phyloP scores from a whole-genome alignment of 495 filamentous ascomycete genomes.

The Aspergillus carlsbadensis region DNA sequence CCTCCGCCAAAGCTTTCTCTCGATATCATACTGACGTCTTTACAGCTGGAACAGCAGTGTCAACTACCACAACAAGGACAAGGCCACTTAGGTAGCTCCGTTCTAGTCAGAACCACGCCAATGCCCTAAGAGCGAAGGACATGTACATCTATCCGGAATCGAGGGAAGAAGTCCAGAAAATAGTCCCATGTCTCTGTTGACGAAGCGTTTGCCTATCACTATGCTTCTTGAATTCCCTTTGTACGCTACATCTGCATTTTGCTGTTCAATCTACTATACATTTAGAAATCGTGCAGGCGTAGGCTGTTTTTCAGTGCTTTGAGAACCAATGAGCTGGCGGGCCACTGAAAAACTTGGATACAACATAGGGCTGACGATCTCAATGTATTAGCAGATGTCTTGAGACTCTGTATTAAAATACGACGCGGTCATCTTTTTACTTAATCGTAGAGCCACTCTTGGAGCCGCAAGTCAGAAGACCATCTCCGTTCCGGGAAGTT shows the following conservation, averaged over 20 bases:
- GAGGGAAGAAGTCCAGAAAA: constrained; percentile 12
- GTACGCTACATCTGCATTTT: constrained; percentile 7
- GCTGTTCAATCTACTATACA: not conserved
- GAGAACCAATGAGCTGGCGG: too few relatives aligned
- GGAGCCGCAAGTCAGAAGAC: too few relatives aligned
- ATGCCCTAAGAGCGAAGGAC: not conserved
- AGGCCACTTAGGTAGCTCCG: constrained; percentile 50
- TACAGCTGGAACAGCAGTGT: constrained; percentile 87
- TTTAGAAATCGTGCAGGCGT: too few relatives aligned
- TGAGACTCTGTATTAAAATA: too few relatives aligned
- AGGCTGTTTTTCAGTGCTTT: not conserved
- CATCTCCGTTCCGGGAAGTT: too few relatives aligned
- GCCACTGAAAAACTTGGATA: too few relatives aligned
- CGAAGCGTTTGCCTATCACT: not conserved
- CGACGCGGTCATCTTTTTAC: not conserved
- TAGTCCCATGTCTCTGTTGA: constrained; percentile 20
- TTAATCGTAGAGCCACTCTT: not conserved
- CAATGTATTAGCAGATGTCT: too few relatives aligned
- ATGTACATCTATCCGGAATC: constrained; percentile 25
- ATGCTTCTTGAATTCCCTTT: constrained; percentile 33
- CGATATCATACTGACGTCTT: constrained; percentile 21
- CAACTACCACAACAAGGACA: constrained; percentile 96
- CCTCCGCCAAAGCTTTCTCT: not conserved
- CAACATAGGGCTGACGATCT: too few relatives aligned
- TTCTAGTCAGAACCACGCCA: constrained; percentile 1